phyloP scores from a whole-genome alignment of 2,329 filamentous ascomycete species.

The Blastomyces emzantsi region DNA sequence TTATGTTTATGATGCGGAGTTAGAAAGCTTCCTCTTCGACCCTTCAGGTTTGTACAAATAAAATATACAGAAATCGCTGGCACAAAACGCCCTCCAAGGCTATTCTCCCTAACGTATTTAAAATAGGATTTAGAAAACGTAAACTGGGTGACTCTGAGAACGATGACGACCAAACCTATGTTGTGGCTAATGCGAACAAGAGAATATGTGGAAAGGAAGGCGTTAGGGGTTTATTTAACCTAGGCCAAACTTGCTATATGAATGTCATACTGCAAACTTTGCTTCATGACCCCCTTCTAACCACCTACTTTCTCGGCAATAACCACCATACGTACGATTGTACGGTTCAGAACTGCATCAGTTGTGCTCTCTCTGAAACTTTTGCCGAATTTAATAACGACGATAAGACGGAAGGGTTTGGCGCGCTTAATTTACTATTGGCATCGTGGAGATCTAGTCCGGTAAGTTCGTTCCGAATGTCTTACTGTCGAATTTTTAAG shows the following conservation, averaged over 20 bases:
- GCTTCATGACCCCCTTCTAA: slow-evolving; percentile 83
- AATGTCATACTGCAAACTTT: slow-evolving; percentile 91
- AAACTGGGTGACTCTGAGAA: slow-evolving; percentile 26
- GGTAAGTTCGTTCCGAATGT: neutral
- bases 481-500: neutral
- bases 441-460: slow-evolving; percentile 77
- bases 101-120: slow-evolving; percentile 10
- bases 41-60: slow-evolving; percentile 15
- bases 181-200: slow-evolving; percentile 66
- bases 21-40: slow-evolving; percentile 30
- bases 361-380: slow-evolving; percentile 53
- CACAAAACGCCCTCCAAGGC: slow-evolving; percentile 1
- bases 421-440: slow-evolving; percentile 78
- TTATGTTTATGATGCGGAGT: slow-evolving; percentile 34
- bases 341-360: slow-evolving; percentile 47
- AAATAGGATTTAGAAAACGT: slow-evolving; percentile 27
- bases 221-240: slow-evolving; percentile 88
- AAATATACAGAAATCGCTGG: slow-evolving; percentile 2
- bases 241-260: slow-evolving; percentile 98
- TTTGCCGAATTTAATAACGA: slow-evolving; percentile 55
- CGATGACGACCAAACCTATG: slow-evolving; percentile 63
- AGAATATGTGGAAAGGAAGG: slow-evolving; percentile 80
- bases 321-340: slow-evolving; percentile 76
- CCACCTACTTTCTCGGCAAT: slow-evolving; percentile 86
- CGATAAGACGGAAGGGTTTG: slow-evolving; percentile 71